Conservation (phyloP, 2,329 filamentous ascomycete genomes). For the Phialemonium atrogriseum region DNA sequence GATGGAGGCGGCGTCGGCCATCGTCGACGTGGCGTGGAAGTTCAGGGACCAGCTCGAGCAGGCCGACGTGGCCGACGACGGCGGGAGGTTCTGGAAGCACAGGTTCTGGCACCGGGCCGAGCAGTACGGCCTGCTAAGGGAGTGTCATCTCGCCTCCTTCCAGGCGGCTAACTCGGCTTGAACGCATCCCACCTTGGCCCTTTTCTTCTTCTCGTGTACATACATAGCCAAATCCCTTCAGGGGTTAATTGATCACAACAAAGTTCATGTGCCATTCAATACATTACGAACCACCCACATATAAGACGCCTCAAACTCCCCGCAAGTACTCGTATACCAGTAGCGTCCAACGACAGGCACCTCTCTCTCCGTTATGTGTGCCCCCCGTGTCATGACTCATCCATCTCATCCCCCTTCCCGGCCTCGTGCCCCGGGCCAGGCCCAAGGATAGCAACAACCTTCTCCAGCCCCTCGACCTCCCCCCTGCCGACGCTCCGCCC, state of each 20-base stretch:
- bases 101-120: conserved; percentile 41
- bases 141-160: conserved; percentile 19
- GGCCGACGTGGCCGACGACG: conserved; percentile 3
- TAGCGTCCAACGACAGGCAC: too few species aligned
- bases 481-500: conserved; percentile 39
- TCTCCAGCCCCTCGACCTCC: conserved; percentile 52
- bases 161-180: too few species aligned
- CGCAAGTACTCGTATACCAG: too few species aligned
- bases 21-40: conserved; percentile 17
- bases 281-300: too few species aligned
- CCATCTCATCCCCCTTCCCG: conserved; percentile 14
- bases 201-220: too few species aligned
- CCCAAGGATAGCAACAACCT: conserved; percentile 36
- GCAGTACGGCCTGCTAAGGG: conserved; percentile 27
- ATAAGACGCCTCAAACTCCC: too few species aligned
- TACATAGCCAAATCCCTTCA: too few species aligned
- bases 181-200: too few species aligned
- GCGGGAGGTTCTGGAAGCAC: conserved; percentile 34
- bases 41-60: conserved; percentile 14
- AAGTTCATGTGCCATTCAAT: too few species aligned
- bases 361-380: too few species aligned
- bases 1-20: conserved; percentile 12
- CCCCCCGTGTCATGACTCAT: conserved; percentile 17
- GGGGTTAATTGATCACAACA: too few species aligned
- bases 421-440: conserved; percentile 13